Evolutionary conservation across 441 rosid species (phyloP).

Genomic region (Euphorbia corollata): DNA sequence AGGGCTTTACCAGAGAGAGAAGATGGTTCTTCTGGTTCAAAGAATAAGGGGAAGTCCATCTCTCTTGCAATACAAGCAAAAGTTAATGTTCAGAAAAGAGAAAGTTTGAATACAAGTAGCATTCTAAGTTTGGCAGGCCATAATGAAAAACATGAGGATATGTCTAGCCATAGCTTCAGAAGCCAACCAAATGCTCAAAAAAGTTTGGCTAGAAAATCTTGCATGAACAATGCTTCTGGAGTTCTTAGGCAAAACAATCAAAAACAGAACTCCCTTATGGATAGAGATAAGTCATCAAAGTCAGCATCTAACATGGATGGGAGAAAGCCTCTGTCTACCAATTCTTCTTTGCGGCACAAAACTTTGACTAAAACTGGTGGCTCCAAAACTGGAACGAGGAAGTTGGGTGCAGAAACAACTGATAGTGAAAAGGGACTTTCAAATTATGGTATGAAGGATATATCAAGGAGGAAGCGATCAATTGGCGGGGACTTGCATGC

Average conservation of each 20-base stretch:
- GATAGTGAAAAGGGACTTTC: conserved; percentile 38
- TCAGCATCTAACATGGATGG: conserved; percentile 29
- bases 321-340: conserved; percentile 36
- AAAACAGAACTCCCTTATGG: conserved; percentile 60
- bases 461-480: conserved; percentile 58
- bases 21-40: conserved; percentile 35
- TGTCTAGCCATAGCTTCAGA: conserved; percentile 45
- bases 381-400: conserved; percentile 51
- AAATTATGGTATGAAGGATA: conserved; percentile 29
- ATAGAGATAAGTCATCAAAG: conserved; percentile 47
- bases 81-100: conserved; percentile 73
- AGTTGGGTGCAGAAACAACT: conserved; percentile 31
- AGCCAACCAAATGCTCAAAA: conserved; percentile 48
- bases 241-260: conserved; percentile 81
- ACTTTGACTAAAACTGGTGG: conserved; percentile 31
- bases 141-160: conserved; percentile 46
- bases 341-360: conserved; percentile 32
- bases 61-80: conserved; percentile 93
- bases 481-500: conserved; percentile 37
- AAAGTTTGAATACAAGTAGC: conserved; percentile 40
- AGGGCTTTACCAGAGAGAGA: conserved; percentile 34
- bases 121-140: conserved; percentile 37
- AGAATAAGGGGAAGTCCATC: conserved; percentile 55
- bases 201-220: conserved; percentile 42
- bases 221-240: conserved; percentile 35